Conservation (phyloP, 148 eudicot species). For the Rhododendron molle region DNA sequence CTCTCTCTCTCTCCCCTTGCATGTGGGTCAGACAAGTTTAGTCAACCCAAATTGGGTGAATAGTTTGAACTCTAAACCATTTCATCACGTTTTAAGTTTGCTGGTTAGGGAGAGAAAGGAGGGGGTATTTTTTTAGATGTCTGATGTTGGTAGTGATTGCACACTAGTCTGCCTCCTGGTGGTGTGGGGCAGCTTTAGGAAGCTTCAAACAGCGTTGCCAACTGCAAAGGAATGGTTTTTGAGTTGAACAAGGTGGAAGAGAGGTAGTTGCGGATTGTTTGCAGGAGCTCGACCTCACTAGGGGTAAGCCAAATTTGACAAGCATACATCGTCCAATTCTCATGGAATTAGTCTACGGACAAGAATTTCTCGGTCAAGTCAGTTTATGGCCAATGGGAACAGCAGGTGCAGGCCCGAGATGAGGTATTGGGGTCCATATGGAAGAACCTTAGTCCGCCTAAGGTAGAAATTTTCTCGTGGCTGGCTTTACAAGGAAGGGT, state of each 20-base stretch:
- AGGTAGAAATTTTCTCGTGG: no score
- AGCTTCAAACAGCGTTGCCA: not conserved
- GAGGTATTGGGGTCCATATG: no score
- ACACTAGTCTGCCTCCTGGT: conserved; percentile 3
- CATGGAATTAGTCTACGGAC: no score
- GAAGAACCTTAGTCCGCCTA: no score
- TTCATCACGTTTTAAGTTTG: not conserved
- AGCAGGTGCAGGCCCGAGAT: no score
- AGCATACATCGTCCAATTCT: not conserved
- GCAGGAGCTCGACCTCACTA: not conserved
- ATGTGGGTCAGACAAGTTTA: not conserved
- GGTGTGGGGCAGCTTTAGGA: conserved; percentile 4
- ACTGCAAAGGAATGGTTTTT: not conserved
- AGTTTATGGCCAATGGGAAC: no score
- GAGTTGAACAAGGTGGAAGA: not conserved
- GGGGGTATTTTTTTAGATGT: not conserved
- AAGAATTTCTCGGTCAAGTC: no score
- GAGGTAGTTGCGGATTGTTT: not conserved
- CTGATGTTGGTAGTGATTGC: conserved; percentile 1
- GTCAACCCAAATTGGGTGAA: not conserved
- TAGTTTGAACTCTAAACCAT: not conserved
- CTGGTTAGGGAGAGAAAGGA: not conserved
- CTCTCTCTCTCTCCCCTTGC: not conserved
- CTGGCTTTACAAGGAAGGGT: no score
- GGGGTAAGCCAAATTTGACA: not conserved